Conservation (phyloP, 73 alveolate genomes). For the Tetrahymena elliotti region DNA sequence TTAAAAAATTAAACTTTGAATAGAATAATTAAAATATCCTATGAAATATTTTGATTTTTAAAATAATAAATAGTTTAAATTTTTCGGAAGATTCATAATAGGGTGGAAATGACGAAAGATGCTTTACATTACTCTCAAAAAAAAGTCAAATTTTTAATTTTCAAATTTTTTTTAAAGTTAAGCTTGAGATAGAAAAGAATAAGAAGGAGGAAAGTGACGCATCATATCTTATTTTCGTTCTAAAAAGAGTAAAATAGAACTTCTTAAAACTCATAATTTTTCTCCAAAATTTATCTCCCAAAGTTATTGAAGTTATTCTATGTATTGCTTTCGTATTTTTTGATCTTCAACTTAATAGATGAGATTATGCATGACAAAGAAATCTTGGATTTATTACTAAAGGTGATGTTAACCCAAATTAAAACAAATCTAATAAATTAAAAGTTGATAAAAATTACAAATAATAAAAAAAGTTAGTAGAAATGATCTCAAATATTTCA, state of each 20-base stretch:
- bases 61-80: too few species aligned
- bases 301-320: not conserved
- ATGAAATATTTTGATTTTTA: too few species aligned
- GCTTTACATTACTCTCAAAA: too few species aligned
- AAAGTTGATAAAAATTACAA: not conserved
- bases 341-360: not conserved
- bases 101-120: too few species aligned
- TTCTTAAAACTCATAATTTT: not conserved
- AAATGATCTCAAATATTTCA: not conserved
- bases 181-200: not conserved
- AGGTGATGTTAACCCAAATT: not conserved
- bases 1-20: too few species aligned
- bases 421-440: not conserved
- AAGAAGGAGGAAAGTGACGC: not conserved
- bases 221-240: not conserved
- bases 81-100: too few species aligned
- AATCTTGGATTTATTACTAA: not conserved
- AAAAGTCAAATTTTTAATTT: too few species aligned
- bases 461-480: not conserved
- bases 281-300: not conserved
- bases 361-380: not conserved
- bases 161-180: not conserved
- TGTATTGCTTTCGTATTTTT: not conserved
- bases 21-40: too few species aligned
- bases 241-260: not conserved